Base-by-base conservation (phyloP, 495 filamentous ascomycete species). In the Beverwykella pulmonaria region DNA sequence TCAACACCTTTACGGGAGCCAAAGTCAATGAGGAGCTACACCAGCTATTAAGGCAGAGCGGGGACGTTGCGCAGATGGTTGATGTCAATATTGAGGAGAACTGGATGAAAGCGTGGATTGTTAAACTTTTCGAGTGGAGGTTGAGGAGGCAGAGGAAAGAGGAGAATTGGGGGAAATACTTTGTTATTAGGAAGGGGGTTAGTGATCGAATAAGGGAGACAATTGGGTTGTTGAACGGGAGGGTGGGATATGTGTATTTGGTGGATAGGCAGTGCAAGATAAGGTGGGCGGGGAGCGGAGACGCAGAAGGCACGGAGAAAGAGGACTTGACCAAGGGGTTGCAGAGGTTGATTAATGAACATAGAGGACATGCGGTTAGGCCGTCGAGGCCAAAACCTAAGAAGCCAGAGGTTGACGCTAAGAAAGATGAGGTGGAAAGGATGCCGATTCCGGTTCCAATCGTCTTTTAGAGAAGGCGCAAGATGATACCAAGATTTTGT, bases 241-340 rank as follows among this genome's bases (percentile, higher is more conserved):
- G 90, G 78, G 93, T 97, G 12, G 95, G 95, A 14, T 97, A 97
- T 80, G 90, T 92, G 26, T 99, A 96, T 79, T 81, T 99, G 59
- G 76, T 99, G 62, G 94, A 99, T 79, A 80, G 85, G 69, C 79
- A 92, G 50, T 95, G 91, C 78, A 88, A 84, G 78, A 97, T 99
- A 63, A 84, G 94, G 34, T 99, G 94, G 94, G 94, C 93, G 0
- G 94, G 90, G 2, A 93, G 92, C 76, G 94, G 92, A n/a, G 75
- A 80, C 41, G 88, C 90, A 15, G 82, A 87, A 49, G 80, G 77
- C 4, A 82, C 80, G 20, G 94, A 98, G 81, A 83, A 82, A 74
- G 85, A 88, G 58, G 83, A 85, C 2, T 70, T 99, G 70, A 86
- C 88, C 9, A 88, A 81, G 70, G 89, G 89, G 0, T 57, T 92